These are phyloP conservation scores for Stylonectria norvegica DNA, from an alignment of 2,329 filamentous ascomycete genomes.

Conservation along the genomic window DNA sequence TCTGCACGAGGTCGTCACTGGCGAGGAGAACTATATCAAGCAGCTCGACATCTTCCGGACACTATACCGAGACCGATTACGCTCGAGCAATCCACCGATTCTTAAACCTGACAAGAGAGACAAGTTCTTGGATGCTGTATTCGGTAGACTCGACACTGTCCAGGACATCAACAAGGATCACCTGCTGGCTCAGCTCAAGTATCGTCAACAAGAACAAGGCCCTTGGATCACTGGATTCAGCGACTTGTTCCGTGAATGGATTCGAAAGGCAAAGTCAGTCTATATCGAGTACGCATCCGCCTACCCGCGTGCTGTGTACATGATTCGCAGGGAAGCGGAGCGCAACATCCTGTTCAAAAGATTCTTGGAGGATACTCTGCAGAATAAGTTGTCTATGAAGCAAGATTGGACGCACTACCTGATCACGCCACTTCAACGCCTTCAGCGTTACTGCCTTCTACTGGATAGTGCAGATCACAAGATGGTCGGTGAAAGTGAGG, in stretches of 20 bases:
- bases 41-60: constrained; percentile 81
- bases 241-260: constrained; percentile 98
- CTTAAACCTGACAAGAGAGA: constrained; percentile 74
- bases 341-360: constrained; percentile 81
- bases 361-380: constrained; percentile 77
- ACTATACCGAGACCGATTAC: constrained; percentile 80
- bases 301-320: constrained; percentile 78
- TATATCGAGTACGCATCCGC: constrained; percentile 91
- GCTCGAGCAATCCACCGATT: constrained; percentile 70
- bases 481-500: constrained; percentile 79
- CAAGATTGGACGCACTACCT: constrained; percentile 93
- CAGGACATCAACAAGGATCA: constrained; percentile 91
- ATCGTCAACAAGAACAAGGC: constrained; percentile 93
- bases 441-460: constrained; percentile 86
- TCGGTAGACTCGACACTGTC: constrained; percentile 85
- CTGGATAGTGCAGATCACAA: constrained; percentile 80
- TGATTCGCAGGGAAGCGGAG: constrained; percentile 79
- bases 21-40: constrained; percentile 87
- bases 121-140: constrained; percentile 79
- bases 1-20: constrained; percentile 90
- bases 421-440: constrained; percentile 85
- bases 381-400: constrained; percentile 74
- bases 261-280: constrained; percentile 81
- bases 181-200: constrained; percentile 89
- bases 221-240: constrained; percentile 93